A percentile compares a stretch with the other conserved stretches of the same genome.
phyloP scores from a whole-genome alignment of 495 filamentous ascomycete genomes.

The Penicillium coffeae region DNA sequence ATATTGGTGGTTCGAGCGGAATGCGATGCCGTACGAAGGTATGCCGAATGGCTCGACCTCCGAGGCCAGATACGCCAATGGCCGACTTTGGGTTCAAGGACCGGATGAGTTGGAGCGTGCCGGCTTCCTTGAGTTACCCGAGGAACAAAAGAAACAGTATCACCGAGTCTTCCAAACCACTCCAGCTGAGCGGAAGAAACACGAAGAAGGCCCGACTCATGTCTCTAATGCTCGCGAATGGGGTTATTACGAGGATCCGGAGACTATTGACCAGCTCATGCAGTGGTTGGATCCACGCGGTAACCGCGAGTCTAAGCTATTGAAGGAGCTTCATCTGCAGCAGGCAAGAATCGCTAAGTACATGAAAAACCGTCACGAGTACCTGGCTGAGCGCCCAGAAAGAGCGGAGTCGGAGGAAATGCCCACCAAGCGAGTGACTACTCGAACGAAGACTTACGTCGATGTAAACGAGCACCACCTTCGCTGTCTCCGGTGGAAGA shows the following conservation, averaged over 20 bases:
- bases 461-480: conserved; percentile 50
- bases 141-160: conserved; percentile 60
- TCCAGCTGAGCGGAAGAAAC: conserved; percentile 77
- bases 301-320: conserved; percentile 74
- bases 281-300: conserved; percentile 86
- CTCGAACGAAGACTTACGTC: conserved; percentile 67
- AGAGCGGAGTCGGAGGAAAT: conserved; percentile 55
- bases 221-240: conserved; percentile 77
- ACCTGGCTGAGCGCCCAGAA: conserved; percentile 54
- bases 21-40: conserved; percentile 94
- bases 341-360: conserved; percentile 70
- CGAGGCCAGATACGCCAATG: conserved; percentile 84
- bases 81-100: conserved; percentile 92
- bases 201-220: conserved; percentile 79
- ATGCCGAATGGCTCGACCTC: conserved; percentile 85
- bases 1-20: conserved; percentile 98
- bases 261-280: conserved; percentile 70
- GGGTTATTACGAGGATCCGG: conserved; percentile 83
- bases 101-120: conserved; percentile 84
- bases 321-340: conserved; percentile 77
- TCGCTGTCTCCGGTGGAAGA: conserved; percentile 79
- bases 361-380: conserved; percentile 74
- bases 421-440: conserved; percentile 66
- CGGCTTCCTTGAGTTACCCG: conserved; percentile 75
- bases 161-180: conserved; percentile 68